Conservation (phyloP, 2,329 filamentous ascomycete species). For the Nemania abortiva region DNA sequence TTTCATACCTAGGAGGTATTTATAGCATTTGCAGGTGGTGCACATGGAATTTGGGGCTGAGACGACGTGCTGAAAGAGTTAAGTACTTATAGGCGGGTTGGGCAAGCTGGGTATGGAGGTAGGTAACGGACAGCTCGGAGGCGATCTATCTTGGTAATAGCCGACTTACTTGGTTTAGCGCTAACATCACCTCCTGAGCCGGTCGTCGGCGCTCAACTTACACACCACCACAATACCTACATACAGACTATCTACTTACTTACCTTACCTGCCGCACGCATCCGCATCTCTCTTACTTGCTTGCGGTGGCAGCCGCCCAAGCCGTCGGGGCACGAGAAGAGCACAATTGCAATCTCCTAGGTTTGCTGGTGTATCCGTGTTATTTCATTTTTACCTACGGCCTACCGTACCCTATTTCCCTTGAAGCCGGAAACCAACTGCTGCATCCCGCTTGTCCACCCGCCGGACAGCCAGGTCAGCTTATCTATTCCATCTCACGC, state of each 20-base stretch:
- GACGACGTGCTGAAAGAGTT: neutral
- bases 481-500: neutral
- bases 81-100: neutral
- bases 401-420: neutral
- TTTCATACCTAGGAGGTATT: neutral
- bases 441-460: neutral
- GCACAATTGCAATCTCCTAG: neutral
- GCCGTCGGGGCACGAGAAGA: constrained; percentile 6
- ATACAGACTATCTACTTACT: neutral
- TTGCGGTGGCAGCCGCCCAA: constrained; percentile 10
- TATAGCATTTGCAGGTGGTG: neutral
- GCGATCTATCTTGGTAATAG: constrained; percentile 32
- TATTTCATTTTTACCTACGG: neutral
- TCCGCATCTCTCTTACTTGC: neutral
- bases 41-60: neutral
- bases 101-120: too few relatives aligned
- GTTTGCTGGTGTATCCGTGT: neutral
- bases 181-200: constrained; percentile 24
- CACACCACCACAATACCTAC: neutral
- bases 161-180: constrained; percentile 25
- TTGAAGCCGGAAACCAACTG: constrained; percentile 2
- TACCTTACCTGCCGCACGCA: neutral
- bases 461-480: neutral
- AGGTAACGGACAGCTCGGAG: too few relatives aligned
- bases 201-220: constrained; percentile 26